A percentile compares a stretch with the other conserved stretches of the same genome.
Conservation (phyloP, 768 basidiomycete genomes). For the Leccinum disarticulatum region DNA sequence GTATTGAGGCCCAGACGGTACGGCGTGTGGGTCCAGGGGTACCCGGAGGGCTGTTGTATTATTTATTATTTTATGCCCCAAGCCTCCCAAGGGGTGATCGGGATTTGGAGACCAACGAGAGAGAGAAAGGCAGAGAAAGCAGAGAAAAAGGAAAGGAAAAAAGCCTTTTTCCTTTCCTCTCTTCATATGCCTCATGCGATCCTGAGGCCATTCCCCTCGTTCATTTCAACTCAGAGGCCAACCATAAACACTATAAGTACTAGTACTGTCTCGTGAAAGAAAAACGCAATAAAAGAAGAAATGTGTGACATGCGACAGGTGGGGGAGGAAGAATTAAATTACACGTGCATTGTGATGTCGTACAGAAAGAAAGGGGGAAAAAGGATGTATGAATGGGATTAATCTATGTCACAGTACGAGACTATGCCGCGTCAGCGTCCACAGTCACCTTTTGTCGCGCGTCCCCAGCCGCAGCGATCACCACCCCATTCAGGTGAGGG, state of each 20-base stretch:
- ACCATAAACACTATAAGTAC: neutral
- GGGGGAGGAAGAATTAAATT: constrained; percentile 10
- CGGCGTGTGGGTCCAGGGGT: too few species aligned
- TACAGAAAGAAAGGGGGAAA: neutral
- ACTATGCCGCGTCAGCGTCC: constrained; percentile 28
- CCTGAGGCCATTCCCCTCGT: too few species aligned
- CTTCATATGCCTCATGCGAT: too few species aligned
- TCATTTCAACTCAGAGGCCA: too few species aligned
- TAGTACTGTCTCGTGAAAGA: neutral
- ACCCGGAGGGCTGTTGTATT: too few species aligned
- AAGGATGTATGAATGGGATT: neutral
- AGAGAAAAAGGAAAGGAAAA: too few species aligned
- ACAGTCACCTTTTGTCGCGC: constrained; percentile 23
- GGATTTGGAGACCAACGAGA: too few species aligned
- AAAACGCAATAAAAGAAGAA: neutral
- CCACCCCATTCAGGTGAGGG: constrained; percentile 31
- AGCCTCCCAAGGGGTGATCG: too few species aligned
- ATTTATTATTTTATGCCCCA: too few species aligned
- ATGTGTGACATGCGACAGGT: neutral
- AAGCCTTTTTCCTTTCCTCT: too few species aligned
- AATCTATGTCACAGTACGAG: neutral
- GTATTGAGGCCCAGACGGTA: too few species aligned
- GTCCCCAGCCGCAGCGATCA: constrained; percentile 22
- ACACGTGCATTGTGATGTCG: constrained; percentile 13
- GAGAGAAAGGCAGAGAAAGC: too few species aligned